Conservation (phyloP, 2,329 filamentous ascomycete species). For the Fusarium nisikadoi region DNA sequence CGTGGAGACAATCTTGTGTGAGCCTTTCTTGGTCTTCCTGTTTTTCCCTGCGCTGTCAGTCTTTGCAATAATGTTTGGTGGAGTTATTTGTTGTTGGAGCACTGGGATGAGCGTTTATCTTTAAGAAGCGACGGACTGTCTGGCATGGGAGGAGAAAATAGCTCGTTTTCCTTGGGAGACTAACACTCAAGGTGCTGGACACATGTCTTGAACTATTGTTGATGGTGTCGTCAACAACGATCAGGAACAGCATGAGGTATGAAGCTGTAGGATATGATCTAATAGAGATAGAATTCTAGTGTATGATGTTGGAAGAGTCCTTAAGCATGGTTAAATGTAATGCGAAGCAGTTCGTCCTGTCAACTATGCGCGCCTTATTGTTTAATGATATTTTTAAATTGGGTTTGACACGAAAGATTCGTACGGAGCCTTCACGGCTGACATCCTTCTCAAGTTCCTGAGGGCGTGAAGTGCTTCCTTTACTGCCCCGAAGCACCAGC, state of each 20-base stretch:
- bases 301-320: neutral
- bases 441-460: neutral
- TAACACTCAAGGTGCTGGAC: conserved; percentile 4
- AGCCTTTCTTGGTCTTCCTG: conserved; percentile 17
- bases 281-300: conserved; percentile 37
- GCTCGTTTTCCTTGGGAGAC: neutral
- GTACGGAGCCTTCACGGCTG: neutral
- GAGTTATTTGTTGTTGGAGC: conserved; percentile 38
- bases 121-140: conserved; percentile 22
- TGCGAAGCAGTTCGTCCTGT: conserved; percentile 1
- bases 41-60: conserved; percentile 11
- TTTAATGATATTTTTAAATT: neutral
- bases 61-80: conserved; percentile 27
- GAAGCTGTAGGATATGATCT: conserved; percentile 41
- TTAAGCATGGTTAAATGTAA: conserved; percentile 19
- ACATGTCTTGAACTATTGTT: conserved; percentile 2
- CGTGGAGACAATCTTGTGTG: conserved; percentile 25
- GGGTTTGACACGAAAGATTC: neutral
- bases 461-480: neutral
- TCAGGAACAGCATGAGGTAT: conserved; percentile 20
- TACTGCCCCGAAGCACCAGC: neutral
- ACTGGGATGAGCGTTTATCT: conserved; percentile 40
- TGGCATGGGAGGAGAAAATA: conserved; percentile 2
- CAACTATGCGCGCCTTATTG: neutral
- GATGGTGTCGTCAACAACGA: neutral